Conservation (phyloP, 306 rosid species). For the Cicer bijugum region DNA sequence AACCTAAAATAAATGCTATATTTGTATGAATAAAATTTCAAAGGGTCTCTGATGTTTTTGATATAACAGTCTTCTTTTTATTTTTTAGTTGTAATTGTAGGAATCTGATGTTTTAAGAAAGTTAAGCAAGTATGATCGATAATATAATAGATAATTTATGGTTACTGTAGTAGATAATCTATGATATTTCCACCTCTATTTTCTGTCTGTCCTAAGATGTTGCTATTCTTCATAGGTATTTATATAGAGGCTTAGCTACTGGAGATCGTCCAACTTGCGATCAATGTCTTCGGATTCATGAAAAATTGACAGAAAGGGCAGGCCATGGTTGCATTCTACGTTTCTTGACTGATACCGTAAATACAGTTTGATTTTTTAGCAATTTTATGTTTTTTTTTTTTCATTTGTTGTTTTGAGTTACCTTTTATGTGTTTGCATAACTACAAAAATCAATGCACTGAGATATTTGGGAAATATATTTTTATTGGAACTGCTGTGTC, state of each 20-base stretch:
- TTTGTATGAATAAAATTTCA: conserved; percentile 1
- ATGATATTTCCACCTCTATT: conserved; percentile 12
- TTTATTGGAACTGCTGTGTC: conserved; percentile 6
- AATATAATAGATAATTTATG: not conserved
- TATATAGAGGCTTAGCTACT: conserved; percentile 91
- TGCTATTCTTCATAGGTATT: conserved; percentile 62
- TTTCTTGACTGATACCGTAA: conserved; percentile 79
- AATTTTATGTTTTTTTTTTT: not conserved
- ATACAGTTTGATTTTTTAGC: conserved; percentile 66
- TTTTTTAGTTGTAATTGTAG: not conserved
- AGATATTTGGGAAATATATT: conserved; percentile 20
- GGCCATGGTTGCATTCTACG: conserved; percentile 97
- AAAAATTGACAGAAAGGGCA: conserved; percentile 86
- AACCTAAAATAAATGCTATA: not conserved
- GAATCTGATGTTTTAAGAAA: conserved; percentile 2
- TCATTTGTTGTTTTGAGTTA: conserved; percentile 30
- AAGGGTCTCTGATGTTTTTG: conserved; percentile 18
- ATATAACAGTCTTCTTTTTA: not conserved
- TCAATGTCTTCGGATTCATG: conserved; percentile 88
- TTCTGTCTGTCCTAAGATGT: conserved; percentile 31
- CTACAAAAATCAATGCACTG: conserved; percentile 27
- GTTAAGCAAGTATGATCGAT: conserved; percentile 2
- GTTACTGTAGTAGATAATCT: conserved; percentile 29
- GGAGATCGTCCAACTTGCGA: conserved; percentile 98
- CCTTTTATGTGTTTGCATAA: conserved; percentile 27